Percentiles rank a stretch among this genome's conserved stretches.
Conservation (phyloP, 495 filamentous ascomycete species). For the Penicillium malachiteum region DNA sequence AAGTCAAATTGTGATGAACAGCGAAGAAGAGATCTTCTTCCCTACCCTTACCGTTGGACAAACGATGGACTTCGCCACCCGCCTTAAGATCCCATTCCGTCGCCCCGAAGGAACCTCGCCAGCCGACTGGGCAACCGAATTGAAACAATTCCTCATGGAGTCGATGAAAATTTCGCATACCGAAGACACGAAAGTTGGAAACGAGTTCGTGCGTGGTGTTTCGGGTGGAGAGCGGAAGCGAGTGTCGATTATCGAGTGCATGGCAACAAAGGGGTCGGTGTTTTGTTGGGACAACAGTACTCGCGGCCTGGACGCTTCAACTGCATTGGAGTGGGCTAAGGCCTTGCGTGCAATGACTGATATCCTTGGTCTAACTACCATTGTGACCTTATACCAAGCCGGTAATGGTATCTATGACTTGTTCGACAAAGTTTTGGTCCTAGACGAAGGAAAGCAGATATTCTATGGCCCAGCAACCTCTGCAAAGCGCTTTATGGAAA, state of each 20-base stretch:
- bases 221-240: constrained; percentile 80
- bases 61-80: constrained; percentile 66
- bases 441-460: constrained; percentile 62
- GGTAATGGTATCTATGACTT: constrained; percentile 61
- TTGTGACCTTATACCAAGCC: constrained; percentile 59
- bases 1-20: constrained; percentile 68
- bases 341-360: constrained; percentile 48
- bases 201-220: constrained; percentile 74
- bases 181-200: constrained; percentile 75
- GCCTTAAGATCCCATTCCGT: constrained; percentile 33
- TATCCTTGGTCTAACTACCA: constrained; percentile 42
- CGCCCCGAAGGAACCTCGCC: constrained; percentile 35
- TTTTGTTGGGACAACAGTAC: constrained; percentile 63
- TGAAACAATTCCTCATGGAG: constrained; percentile 67
- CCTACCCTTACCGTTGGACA: constrained; percentile 67
- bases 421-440: constrained; percentile 66
- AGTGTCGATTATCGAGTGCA: constrained; percentile 64
- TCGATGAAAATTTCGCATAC: constrained; percentile 77
- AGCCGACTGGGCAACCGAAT: constrained; percentile 44
- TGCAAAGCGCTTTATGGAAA: constrained; percentile 64
- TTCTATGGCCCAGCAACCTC: constrained; percentile 57
- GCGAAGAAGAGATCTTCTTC: constrained; percentile 71
- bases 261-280: constrained; percentile 57
- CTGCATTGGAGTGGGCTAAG: constrained; percentile 54
- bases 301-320: constrained; percentile 59